Evolutionary conservation across 345 rosid species (phyloP).

Genomic region (Capsella bursapastoris): DNA sequence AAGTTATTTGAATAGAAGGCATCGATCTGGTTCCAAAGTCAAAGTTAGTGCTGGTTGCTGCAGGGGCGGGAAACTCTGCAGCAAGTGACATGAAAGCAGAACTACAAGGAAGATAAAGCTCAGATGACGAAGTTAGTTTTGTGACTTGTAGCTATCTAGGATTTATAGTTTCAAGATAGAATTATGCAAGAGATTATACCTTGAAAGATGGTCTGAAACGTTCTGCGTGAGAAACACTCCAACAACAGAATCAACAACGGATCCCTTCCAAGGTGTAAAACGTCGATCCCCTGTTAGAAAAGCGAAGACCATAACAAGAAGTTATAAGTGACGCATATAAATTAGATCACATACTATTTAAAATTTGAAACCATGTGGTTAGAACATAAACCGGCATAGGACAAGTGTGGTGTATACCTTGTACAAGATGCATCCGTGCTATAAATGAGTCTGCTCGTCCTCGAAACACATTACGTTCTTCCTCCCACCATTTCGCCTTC

Average conservation of each 20-base stretch:
- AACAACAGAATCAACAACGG: constrained; percentile 92
- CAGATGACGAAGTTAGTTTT: constrained; percentile 27
- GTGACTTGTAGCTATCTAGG: constrained; percentile 17
- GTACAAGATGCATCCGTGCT: constrained; percentile 96
- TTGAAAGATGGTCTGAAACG: constrained; percentile 94
- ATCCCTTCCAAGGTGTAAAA: constrained; percentile 96
- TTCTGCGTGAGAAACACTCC: constrained; percentile 99
- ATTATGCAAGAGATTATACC: constrained; percentile 55
- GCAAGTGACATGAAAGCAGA: constrained; percentile 96
- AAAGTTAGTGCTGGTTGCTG: constrained; percentile 38
- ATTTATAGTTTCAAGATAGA: constrained; percentile 10
- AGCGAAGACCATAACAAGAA: constrained; percentile 28
- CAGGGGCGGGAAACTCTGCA: constrained; percentile 64
- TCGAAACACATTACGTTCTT: constrained; percentile 74
- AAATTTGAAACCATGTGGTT: not conserved
- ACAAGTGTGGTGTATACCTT: constrained; percentile 57
- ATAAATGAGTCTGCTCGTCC: constrained; percentile 90
- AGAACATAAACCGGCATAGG: not conserved
- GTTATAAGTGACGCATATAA: constrained; percentile 17
- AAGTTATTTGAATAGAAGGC: constrained; percentile 49
- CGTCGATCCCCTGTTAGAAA: constrained; percentile 79
- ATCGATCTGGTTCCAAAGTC: constrained; percentile 51
- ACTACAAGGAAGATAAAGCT: constrained; percentile 49
- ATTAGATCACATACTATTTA: not conserved
- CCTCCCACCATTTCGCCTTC: constrained; percentile 76